Conservation (phyloP, 352 stramenopile genomes). For the Aphanomyces euteiches region DNA sequence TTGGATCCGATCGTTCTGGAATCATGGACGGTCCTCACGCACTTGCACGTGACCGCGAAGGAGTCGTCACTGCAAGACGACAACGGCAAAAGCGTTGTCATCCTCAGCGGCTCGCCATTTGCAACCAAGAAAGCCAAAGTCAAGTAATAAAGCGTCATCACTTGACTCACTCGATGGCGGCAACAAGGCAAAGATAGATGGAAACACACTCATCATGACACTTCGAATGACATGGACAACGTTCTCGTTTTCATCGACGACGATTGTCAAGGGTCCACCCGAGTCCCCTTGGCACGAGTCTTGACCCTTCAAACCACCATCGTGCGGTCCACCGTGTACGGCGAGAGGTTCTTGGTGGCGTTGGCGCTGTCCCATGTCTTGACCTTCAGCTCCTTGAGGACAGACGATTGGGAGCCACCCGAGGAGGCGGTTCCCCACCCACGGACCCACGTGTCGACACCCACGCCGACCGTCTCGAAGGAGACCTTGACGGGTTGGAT, state of each 20-base stretch:
- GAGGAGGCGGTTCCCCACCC: conserved; percentile 31
- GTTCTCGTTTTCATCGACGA: no score
- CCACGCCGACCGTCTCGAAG: conserved; percentile 42
- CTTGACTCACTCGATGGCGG: no score
- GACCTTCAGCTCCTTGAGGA: conserved; percentile 44
- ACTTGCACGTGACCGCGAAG: not conserved
- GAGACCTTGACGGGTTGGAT: conserved; percentile 40
- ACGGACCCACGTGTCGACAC: conserved; percentile 39
- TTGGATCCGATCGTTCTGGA: not conserved
- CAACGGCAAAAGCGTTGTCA: not conserved
- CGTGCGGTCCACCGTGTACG: conserved; percentile 37
- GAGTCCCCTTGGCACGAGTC: conserved; percentile 39
- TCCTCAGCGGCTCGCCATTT: not conserved
- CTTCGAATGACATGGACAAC: no score
- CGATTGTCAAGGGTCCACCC: conserved; percentile 32
- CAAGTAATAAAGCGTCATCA: no score
- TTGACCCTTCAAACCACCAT: conserved; percentile 41
- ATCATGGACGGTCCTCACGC: not conserved
- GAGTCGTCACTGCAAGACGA: not conserved
- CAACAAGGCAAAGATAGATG: no score
- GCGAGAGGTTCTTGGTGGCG: conserved; percentile 41
- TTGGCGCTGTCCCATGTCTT: conserved; percentile 42
- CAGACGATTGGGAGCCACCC: conserved; percentile 32
- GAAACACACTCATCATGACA: no score
- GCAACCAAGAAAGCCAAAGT: no score